Evolutionary conservation across 768 basidiomycete genomes (phyloP).

Genomic region (Auricularia sp.): DNA sequence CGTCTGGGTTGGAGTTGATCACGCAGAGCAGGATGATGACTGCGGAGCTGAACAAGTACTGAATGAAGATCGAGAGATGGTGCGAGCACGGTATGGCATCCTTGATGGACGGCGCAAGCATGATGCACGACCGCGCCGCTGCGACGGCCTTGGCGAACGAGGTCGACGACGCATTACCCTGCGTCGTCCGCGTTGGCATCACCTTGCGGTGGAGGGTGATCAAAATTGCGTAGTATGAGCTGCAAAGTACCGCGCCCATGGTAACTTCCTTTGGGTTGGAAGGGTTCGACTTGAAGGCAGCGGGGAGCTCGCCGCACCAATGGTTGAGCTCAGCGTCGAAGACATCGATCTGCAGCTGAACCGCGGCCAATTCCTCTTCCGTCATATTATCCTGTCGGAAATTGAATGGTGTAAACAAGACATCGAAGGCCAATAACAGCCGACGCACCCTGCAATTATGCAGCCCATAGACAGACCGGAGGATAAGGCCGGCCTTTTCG

Average conservation of each 20-base stretch:
- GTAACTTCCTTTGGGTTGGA: constrained; percentile 68
- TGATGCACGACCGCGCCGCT: constrained; percentile 77
- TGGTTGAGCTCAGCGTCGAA: constrained; percentile 67
- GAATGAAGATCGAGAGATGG: constrained; percentile 81
- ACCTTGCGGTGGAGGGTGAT: constrained; percentile 85
- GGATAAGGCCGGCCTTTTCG: constrained; percentile 77
- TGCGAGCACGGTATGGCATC: constrained; percentile 78
- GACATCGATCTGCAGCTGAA: constrained; percentile 69
- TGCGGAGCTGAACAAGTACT: constrained; percentile 80
- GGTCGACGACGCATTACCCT: constrained; percentile 58
- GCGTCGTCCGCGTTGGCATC: constrained; percentile 46
- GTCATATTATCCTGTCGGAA: constrained; percentile 45
- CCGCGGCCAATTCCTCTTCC: constrained; percentile 59
- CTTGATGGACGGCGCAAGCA: constrained; percentile 74
- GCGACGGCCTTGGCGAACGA: constrained; percentile 74
- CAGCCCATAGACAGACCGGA: constrained; percentile 73
- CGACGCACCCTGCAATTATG: constrained; percentile 46
- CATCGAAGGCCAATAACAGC: not conserved
- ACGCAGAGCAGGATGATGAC: constrained; percentile 78
- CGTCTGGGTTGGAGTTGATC: constrained; percentile 63
- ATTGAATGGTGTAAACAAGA: constrained; percentile 8
- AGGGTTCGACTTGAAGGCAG: constrained; percentile 62
- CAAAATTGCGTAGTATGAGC: constrained; percentile 80
- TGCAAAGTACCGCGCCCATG: constrained; percentile 77
- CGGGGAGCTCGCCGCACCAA: constrained; percentile 76